A percentile compares a stretch with the other conserved stretches of the same genome.
Evolutionary conservation across 345 rosid genomes (phyloP).

Genomic region (Citrus inodora): DNA sequence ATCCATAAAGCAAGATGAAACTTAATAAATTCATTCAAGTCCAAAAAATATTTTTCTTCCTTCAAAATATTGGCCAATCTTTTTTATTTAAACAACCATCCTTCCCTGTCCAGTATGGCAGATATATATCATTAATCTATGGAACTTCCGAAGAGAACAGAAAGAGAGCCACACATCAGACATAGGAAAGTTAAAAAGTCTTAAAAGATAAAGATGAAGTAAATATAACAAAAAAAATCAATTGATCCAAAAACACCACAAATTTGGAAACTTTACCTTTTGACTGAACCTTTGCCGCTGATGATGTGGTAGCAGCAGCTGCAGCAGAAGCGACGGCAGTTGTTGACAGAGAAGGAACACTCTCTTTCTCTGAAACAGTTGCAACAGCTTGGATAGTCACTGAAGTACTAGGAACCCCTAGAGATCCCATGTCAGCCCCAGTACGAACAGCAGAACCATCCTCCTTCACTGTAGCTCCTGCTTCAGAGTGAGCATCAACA

Average conservation of each 20-base stretch:
- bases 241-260: background rate
- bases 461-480: slow-evolving; percentile 25
- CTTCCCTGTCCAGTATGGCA: background rate
- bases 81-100: background rate
- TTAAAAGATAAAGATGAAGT: too few relatives aligned
- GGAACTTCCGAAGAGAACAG: background rate
- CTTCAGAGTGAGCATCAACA: slow-evolving; percentile 24
- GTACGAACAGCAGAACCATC: slow-evolving; percentile 24
- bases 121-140: background rate
- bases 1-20: background rate
- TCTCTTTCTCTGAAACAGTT: slow-evolving; percentile 24
- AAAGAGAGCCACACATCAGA: background rate
- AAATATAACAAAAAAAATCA: background rate
- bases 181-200: background rate
- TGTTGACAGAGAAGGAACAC: slow-evolving; percentile 20
- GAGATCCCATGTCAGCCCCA: slow-evolving; percentile 26
- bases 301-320: slow-evolving; percentile 31
- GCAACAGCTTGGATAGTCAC: slow-evolving; percentile 31
- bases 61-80: background rate
- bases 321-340: slow-evolving; percentile 29
- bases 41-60: background rate
- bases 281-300: slow-evolving; percentile 50
- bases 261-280: slow-evolving; percentile 53
- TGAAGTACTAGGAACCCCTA: slow-evolving; percentile 35
- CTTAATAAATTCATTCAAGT: background rate